Conservation (phyloP, 2,329 filamentous ascomycete genomes). For the Xylaria hypoxylon region DNA sequence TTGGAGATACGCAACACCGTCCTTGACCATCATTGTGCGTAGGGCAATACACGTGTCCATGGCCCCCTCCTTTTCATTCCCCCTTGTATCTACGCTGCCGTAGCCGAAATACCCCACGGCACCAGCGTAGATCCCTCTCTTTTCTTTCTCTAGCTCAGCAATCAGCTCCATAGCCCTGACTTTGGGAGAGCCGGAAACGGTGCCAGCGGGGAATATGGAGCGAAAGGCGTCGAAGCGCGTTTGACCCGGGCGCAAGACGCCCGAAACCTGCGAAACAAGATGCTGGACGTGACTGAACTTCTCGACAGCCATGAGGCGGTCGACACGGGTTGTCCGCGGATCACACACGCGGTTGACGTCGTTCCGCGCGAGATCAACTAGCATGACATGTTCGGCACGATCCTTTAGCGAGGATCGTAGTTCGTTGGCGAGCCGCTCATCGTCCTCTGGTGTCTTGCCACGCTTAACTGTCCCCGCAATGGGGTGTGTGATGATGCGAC, state of each 20-base stretch:
- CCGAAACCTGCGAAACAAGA: conserved; percentile 94
- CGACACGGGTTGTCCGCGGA: conserved; percentile 87
- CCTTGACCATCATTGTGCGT: conserved; percentile 94
- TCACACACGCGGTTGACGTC: conserved; percentile 97
- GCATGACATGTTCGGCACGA: conserved; percentile 94
- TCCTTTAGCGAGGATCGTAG: conserved; percentile 88
- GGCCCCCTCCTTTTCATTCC: conserved; percentile 76
- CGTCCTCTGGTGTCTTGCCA: conserved; percentile 82
- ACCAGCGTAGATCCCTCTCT: conserved; percentile 93
- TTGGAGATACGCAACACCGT: conserved; percentile 91
- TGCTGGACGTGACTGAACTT: conserved; percentile 98
- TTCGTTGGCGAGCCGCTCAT: conserved; percentile 81
- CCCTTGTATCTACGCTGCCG: conserved; percentile 73
- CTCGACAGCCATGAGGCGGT: conserved; percentile 93
- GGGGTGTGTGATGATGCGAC: conserved; percentile 92
- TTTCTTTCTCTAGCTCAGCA: conserved; percentile 91
- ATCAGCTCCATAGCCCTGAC: conserved; percentile 98
- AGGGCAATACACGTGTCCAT: conserved; percentile 90
- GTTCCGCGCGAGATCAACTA: conserved; percentile 95
- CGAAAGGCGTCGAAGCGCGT: conserved; percentile 96
- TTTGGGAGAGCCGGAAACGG: conserved; percentile 94
- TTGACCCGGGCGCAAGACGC: conserved; percentile 83
- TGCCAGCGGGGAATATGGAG: conserved; percentile 96
- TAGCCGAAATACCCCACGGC: conserved; percentile 98
- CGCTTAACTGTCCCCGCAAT: conserved; percentile 96